Base-by-base conservation (phyloP, 306 rosid genomes). In the Hippophae tibetana region DNA sequence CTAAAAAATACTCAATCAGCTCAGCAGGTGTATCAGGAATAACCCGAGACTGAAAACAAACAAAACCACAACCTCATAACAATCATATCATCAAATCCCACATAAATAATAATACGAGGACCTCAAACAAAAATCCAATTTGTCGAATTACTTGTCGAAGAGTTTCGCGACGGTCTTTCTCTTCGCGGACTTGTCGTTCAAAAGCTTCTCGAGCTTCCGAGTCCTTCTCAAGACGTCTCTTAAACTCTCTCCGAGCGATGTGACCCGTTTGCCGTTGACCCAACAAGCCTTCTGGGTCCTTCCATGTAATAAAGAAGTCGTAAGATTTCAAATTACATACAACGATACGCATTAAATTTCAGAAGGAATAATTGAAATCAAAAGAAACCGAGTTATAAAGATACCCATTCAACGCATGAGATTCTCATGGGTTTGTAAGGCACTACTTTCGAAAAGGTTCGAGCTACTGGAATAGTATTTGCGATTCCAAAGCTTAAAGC, bases 121-220 rank as follows among this genome's bases (percentile, higher is more conserved):
- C 5, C 43, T 42, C 38, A 57, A 44, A 38, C 53, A 11, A 12
- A 60, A 56, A 47, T 54, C 65, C 58, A 56, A 9, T 54, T 12
- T 10, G 9, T 12, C 2, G 25, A 55, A 6, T 60, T 73, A 87
- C 96, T 65, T 83, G 77, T 10, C 96, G 85, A 57, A 85, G 74
- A 55, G 79, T 58, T 71, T 59, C 63, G 47, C 96, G 98, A 9
- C 98, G 96, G 9, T 82, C 84, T 60, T 83, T 87, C 53, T 92
- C 93, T 59, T 92, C 87, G 5, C 71, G 74, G 11, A 85, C 77
- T 60, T 87, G 86, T 42, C 72, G 86, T 41, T 85, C 77, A 60
- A 85, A 87, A 31, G 81, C 89, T 71, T 92, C 96, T 42, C 95
- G 87, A 5, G 89, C 88, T 0, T 81, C 96, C 0, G 93, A 62